These are phyloP conservation scores for Yamadazyma dushanensis DNA, from an alignment of 1,139 yeast species.

Conservation along the genomic window DNA sequence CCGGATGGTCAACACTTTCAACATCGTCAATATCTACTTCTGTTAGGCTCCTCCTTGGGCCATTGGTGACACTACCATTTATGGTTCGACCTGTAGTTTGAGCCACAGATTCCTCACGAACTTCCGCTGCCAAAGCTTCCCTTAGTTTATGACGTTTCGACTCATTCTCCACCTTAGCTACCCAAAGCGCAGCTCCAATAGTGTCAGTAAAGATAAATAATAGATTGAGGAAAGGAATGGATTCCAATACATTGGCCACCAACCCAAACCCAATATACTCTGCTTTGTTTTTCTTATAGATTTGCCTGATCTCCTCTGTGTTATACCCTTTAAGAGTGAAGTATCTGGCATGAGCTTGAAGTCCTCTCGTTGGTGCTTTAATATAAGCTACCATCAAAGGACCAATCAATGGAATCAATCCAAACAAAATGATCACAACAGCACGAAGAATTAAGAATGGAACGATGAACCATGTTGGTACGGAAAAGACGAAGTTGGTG, in stretches of 20 bases:
- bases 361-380: conserved; percentile 61
- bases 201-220: conserved; percentile 67
- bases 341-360: conserved; percentile 57
- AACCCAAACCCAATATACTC: conserved; percentile 56
- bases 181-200: conserved; percentile 78
- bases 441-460: conserved; percentile 30
- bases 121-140: conserved; percentile 6
- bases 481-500: conserved; percentile 21
- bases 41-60: neutral
- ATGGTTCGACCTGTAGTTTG: neutral
- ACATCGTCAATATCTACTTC: conserved; percentile 1
- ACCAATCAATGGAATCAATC: conserved; percentile 62
- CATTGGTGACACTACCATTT: neutral
- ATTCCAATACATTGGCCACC: conserved; percentile 56
- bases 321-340: conserved; percentile 58
- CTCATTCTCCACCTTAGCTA: conserved; percentile 30
- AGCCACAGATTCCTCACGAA: neutral
- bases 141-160: conserved; percentile 10
- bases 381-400: conserved; percentile 54
- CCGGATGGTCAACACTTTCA: neutral
- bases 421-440: conserved; percentile 34
- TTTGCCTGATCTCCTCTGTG: conserved; percentile 33
- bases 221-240: conserved; percentile 59
- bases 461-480: conserved; percentile 25
- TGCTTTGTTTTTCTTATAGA: conserved; percentile 29